A percentile compares a stretch with the other conserved stretches of the same genome.
phyloP scores from a whole-genome alignment of 2,329 filamentous ascomycete genomes.

The Fusarium scirpi region DNA sequence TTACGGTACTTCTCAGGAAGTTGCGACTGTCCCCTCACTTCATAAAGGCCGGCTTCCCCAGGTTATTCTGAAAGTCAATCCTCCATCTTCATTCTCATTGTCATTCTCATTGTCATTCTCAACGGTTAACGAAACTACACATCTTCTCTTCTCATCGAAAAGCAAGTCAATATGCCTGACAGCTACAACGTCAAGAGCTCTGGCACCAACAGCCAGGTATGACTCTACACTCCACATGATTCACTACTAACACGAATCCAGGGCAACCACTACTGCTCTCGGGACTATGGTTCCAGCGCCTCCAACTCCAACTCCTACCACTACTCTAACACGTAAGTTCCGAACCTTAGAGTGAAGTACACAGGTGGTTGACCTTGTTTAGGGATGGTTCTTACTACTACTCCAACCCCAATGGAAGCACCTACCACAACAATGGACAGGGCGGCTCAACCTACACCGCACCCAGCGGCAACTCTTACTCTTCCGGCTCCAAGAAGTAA shows the following conservation, averaged over 20 bases:
- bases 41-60: not conserved
- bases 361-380: not conserved
- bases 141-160: not conserved
- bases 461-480: conserved; percentile 55
- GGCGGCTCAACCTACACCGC: conserved; percentile 72
- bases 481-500: conserved; percentile 33
- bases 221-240: not conserved
- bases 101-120: not conserved
- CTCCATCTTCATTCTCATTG: not conserved
- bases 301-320: conserved; percentile 72
- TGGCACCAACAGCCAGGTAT: conserved; percentile 74
- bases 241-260: conserved; percentile 46
- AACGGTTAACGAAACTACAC: not conserved
- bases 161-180: conserved; percentile 31
- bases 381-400: conserved; percentile 80
- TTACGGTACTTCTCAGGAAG: not conserved
- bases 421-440: conserved; percentile 73
- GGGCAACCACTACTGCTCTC: conserved; percentile 76
- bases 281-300: conserved; percentile 70
- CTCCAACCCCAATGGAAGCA: conserved; percentile 75
- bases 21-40: not conserved
- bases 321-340: conserved; percentile 71
- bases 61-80: not conserved
- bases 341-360: not conserved
- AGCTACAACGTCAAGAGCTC: conserved; percentile 59